Evolutionary conservation across 345 rosid species (phyloP).

Genomic region (Salix dunnii): DNA sequence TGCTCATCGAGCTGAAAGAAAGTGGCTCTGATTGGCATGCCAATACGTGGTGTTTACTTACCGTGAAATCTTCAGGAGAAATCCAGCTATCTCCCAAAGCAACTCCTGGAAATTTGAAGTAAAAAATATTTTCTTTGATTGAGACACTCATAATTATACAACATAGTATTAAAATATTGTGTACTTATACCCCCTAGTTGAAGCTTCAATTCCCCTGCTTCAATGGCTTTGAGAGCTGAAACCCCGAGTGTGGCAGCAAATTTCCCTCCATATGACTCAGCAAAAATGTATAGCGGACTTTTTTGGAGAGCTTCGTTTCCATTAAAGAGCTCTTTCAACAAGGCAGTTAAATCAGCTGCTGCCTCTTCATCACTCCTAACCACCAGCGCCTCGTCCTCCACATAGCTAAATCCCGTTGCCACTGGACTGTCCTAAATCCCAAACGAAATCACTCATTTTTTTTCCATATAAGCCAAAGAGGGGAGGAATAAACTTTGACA

Average conservation of each 20-base stretch:
- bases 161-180: not conserved
- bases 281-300: conserved; percentile 39
- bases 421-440: conserved; percentile 42
- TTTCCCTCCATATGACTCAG: conserved; percentile 52
- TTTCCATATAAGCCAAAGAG: no score
- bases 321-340: conserved; percentile 36
- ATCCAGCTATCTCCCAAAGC: conserved; percentile 51
- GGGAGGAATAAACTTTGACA: not conserved
- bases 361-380: conserved; percentile 43
- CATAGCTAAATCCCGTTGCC: conserved; percentile 45
- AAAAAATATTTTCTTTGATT: no score
- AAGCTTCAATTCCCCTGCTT: conserved; percentile 39
- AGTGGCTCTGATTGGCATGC: not conserved
- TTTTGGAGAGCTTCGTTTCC: conserved; percentile 29
- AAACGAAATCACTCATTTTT: not conserved
- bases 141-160: no score
- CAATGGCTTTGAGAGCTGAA: conserved; percentile 33
- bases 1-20: not conserved
- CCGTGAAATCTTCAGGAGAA: conserved; percentile 48
- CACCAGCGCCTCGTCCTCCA: conserved; percentile 28
- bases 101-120: conserved; percentile 26
- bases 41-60: not conserved
- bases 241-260: conserved; percentile 44
- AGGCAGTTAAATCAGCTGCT: conserved; percentile 42
- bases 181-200: conserved; percentile 34